phyloP scores from a whole-genome alignment of 352 stramenopile species.

The Pythium folliculosum region DNA sequence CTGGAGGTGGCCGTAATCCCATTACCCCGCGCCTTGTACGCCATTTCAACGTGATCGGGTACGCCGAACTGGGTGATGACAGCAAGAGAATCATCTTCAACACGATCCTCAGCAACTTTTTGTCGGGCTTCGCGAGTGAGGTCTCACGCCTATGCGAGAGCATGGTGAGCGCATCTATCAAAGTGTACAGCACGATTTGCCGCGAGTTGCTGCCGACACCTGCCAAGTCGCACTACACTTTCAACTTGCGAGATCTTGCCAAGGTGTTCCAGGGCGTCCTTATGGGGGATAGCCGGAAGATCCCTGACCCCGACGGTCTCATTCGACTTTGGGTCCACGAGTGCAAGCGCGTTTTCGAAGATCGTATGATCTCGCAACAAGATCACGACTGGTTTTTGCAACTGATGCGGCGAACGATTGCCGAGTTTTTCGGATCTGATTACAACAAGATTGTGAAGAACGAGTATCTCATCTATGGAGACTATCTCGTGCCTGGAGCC shows the following conservation, averaged over 20 bases:
- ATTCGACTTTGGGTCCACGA: conserved; percentile 94
- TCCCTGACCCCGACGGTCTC: conserved; percentile 61
- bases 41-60: conserved; percentile 94
- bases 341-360: conserved; percentile 93
- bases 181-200: conserved; percentile 92
- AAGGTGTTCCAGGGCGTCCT: conserved; percentile 94
- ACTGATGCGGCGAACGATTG: conserved; percentile 66
- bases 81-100: conserved; percentile 92
- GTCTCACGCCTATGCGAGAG: conserved; percentile 59
- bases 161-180: conserved; percentile 86
- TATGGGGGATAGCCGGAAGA: conserved; percentile 79
- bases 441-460: conserved; percentile 80
- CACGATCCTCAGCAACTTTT: conserved; percentile 91
- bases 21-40: conserved; percentile 90
- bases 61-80: conserved; percentile 87
- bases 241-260: conserved; percentile 94
- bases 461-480: conserved; percentile 75
- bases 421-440: conserved; percentile 77
- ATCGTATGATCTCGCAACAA: conserved; percentile 90
- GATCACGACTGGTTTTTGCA: conserved; percentile 92
- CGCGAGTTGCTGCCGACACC: conserved; percentile 91
- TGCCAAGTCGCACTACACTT: conserved; percentile 95
- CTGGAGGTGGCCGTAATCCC: conserved; percentile 90
- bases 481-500: conserved; percentile 79
- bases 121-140: conserved; percentile 49